Percentiles rank a stretch among this genome's conserved stretches.
Evolutionary conservation across 2,329 filamentous ascomycete species (phyloP).

Genomic region (Fusarium sp.): DNA sequence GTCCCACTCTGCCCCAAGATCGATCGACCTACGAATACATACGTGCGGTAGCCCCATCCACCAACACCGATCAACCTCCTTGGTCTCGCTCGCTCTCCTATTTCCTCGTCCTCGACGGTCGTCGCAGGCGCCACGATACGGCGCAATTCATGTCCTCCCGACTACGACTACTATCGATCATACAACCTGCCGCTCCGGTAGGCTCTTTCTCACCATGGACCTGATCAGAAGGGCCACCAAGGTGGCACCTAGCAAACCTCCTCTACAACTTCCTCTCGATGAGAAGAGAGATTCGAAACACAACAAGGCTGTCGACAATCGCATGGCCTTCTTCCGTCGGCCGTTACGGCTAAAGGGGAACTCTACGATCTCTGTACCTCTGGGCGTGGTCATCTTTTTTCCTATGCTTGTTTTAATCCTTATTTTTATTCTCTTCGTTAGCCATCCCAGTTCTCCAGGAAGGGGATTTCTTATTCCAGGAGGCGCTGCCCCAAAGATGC

Average conservation of each 20-base stretch:
- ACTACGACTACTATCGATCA: constrained; percentile 46
- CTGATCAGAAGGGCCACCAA: constrained; percentile 66
- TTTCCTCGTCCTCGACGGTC: constrained; percentile 25
- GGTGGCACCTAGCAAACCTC: constrained; percentile 58
- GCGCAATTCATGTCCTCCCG: constrained; percentile 44
- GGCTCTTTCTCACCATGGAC: constrained; percentile 60
- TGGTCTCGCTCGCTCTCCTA: constrained; percentile 19
- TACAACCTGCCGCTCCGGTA: constrained; percentile 56
- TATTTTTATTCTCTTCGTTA: constrained; percentile 88
- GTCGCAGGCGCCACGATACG: constrained; percentile 43
- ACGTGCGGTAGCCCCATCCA: constrained; percentile 13
- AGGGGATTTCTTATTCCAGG: constrained; percentile 83
- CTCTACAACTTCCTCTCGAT: constrained; percentile 59
- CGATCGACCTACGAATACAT: constrained; percentile 19
- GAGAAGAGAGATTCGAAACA: constrained; percentile 59
- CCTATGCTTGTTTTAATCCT: constrained; percentile 90
- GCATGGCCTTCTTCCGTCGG: constrained; percentile 83
- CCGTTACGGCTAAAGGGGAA: constrained; percentile 91
- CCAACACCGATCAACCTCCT: constrained; percentile 18
- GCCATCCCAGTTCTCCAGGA: constrained; percentile 84
- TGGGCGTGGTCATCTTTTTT: constrained; percentile 93
- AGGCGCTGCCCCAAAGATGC: constrained; percentile 87
- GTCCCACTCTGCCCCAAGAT: constrained; percentile 26
- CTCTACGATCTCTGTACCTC: constrained; percentile 89
- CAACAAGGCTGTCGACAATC: constrained; percentile 57